Percentiles rank a stretch among this genome's conserved stretches.
phyloP scores from a whole-genome alignment of 78 protist genomes.

The Speleostelium caveatum region DNA sequence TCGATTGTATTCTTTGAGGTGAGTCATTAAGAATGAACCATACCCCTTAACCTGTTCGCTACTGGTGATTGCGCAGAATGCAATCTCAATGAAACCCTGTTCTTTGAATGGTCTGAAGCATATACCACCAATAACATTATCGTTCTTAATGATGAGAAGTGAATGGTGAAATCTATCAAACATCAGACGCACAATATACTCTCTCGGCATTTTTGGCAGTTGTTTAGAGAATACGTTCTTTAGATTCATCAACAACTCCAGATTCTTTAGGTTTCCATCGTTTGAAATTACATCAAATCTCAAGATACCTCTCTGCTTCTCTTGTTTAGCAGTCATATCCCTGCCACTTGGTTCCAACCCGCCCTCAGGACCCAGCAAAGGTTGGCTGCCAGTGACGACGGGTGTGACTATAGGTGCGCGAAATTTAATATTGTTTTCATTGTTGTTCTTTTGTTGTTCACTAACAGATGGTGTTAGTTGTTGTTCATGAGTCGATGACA shows the following conservation, averaged over 20 bases:
- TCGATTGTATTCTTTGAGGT: slow-evolving; percentile 84
- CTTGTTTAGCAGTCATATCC: slow-evolving; percentile 32
- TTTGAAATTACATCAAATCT: slow-evolving; percentile 65
- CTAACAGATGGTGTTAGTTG: too few relatives aligned
- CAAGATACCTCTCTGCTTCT: slow-evolving; percentile 55
- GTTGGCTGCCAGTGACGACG: not conserved
- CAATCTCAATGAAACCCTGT: slow-evolving; percentile 93
- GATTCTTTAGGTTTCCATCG: slow-evolving; percentile 19
- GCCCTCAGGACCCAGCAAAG: slow-evolving; percentile 16
- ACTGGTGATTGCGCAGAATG: slow-evolving; percentile 91
- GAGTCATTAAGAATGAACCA: slow-evolving; percentile 95
- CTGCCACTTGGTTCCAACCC: slow-evolving; percentile 2
- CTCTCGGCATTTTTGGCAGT: slow-evolving; percentile 96
- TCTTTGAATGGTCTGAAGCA: slow-evolving; percentile 86
- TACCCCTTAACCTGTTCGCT: slow-evolving; percentile 90
- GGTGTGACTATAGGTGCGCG: not conserved
- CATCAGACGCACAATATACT: slow-evolving; percentile 89
- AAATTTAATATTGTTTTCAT: not conserved
- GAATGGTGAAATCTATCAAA: slow-evolving; percentile 78
- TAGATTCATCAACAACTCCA: slow-evolving; percentile 33
- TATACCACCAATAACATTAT: slow-evolving; percentile 92
- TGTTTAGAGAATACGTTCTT: slow-evolving; percentile 89
- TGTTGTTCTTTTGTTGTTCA: slow-evolving; percentile 7
- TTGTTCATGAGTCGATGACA: too few relatives aligned
- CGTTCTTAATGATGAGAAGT: slow-evolving; percentile 35